Base-by-base conservation (phyloP, 2,329 filamentous ascomycete genomes). In the Pseudopyrenochaeta lycopersici region DNA sequence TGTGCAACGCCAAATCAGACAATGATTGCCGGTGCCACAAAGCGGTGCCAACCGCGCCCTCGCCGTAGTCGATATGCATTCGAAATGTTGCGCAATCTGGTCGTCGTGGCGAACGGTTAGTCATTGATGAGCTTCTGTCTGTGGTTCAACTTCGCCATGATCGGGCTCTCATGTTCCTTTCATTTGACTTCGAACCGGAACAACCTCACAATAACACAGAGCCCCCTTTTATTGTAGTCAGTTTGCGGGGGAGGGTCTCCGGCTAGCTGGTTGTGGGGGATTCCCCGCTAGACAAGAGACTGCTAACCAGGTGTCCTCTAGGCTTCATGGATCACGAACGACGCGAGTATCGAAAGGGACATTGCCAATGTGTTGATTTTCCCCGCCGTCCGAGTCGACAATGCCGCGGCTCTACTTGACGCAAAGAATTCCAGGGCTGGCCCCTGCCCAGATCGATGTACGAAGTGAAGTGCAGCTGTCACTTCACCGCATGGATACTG, bases 231-330 rank as follows among this genome's bases (percentile, higher is more conserved):
- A n/a, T 42, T 29, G 46, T 42, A 39, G n/a, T 43, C 43, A 15
- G 11, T 53, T 51, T 58, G 59, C 48, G 61, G 63, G 64, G 62
- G 46, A 54, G 29, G 40, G 41, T 47, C 47, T 44, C 46, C 39
- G 27, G 46, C 53, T 63, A 56, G 58, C 50, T 56, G 41, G 56
- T 56, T 59, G 56, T 61, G 63, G 61, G 63, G 63, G 58, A 66
- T 58, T 48, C 40, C 47, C 56, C 54, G 54, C 56, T 49, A 61
- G 39, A 45, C 15, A 21, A n/a, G 15, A 29, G 20, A 11, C 12
- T 31, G 7, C 53, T 54, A 50, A 48, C 56, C 50, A 29, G 11
- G 15, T 46, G 10, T 33, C 38, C 14, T 31, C 35, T 48, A 54
- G 50, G 31, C 10, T 27, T 20, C n/a, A 43, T 38, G 52, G 55